phyloP scores from a whole-genome alignment of 2,329 filamentous ascomycete species.

The Biscogniauxia marginata region DNA sequence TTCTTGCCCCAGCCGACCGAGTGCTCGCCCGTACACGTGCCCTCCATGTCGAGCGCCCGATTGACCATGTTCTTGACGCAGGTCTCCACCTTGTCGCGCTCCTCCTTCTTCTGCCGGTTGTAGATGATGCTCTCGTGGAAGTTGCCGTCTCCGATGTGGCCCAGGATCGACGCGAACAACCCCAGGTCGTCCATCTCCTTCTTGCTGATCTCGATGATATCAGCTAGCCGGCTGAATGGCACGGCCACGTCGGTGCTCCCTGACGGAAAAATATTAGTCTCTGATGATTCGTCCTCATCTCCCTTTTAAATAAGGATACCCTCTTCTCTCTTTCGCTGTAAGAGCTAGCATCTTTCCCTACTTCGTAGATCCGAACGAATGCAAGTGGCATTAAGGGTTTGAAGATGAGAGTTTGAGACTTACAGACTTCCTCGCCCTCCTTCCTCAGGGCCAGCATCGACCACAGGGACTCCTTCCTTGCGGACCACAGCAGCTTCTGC shows the following conservation, averaged over 20 bases:
- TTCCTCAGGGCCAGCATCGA: constrained; percentile 71
- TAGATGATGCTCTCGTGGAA: constrained; percentile 95
- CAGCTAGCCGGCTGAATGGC: constrained; percentile 70
- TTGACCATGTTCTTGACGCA: constrained; percentile 90
- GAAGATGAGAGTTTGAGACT: constrained; percentile 45
- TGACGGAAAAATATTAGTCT: constrained; percentile 20
- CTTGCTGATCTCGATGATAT: constrained; percentile 80
- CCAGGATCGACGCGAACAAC: constrained; percentile 82
- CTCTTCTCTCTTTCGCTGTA: too few species aligned
- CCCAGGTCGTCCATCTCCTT: constrained; percentile 84
- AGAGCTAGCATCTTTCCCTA: too few species aligned
- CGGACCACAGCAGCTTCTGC: constrained; percentile 75
- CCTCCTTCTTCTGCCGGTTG: constrained; percentile 64
- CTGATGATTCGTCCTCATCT: background rate
- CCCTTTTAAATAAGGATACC: too few species aligned
- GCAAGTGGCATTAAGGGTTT: too few species aligned
- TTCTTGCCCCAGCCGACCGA: constrained; percentile 87
- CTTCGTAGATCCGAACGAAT: too few species aligned
- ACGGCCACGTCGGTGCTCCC: constrained; percentile 84
- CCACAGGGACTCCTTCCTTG: constrained; percentile 82
- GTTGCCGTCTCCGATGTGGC: constrained; percentile 91
- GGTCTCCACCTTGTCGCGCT: constrained; percentile 72
- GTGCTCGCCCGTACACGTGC: constrained; percentile 88
- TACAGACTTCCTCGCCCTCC: constrained; percentile 67
- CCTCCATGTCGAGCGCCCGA: constrained; percentile 90